Conservation (phyloP, 75 land plant genomes). For the Cupressus sempervirens region DNA sequence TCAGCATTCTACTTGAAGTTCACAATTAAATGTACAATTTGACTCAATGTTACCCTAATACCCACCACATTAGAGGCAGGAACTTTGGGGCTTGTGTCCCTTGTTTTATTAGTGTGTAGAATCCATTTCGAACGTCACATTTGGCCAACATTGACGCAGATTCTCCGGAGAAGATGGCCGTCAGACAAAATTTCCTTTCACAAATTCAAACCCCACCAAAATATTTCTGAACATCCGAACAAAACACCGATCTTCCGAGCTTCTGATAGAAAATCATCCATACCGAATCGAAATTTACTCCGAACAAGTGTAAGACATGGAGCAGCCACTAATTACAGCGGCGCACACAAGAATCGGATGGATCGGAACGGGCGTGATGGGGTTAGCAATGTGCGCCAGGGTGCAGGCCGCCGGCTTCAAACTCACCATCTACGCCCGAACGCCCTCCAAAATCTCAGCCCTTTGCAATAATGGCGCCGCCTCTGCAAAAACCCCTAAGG, state of each 20-base stretch:
- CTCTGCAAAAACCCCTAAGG: conserved; percentile 48
- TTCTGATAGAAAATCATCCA: not conserved
- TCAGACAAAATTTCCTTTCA: not conserved
- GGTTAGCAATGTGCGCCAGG: conserved; percentile 78
- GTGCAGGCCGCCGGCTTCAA: conserved; percentile 67
- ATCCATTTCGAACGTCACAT: no score
- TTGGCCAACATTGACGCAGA: no score
- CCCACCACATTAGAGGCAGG: no score
- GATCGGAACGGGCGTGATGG: conserved; percentile 96
- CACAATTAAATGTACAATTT: no score
- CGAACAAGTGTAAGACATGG: not conserved
- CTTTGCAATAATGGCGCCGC: conserved; percentile 58
- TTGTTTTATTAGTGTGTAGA: no score
- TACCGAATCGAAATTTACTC: not conserved
- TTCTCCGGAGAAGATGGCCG: no score
- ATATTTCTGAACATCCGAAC: no score
- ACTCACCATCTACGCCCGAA: conserved; percentile 75
- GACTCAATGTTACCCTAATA: no score
- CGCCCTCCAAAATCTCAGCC: conserved; percentile 54
- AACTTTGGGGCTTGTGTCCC: no score
- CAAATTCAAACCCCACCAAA: not conserved
- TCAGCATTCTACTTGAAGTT: no score
- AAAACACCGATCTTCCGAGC: not conserved
- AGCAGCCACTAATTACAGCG: conserved; percentile 1
- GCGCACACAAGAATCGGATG: conserved; percentile 61